Percentiles rank a stretch among this genome's conserved stretches.
These are phyloP conservation scores for Davidsoniella virescens DNA, from an alignment of 2,329 filamentous ascomycete genomes.

Conservation along the genomic window DNA sequence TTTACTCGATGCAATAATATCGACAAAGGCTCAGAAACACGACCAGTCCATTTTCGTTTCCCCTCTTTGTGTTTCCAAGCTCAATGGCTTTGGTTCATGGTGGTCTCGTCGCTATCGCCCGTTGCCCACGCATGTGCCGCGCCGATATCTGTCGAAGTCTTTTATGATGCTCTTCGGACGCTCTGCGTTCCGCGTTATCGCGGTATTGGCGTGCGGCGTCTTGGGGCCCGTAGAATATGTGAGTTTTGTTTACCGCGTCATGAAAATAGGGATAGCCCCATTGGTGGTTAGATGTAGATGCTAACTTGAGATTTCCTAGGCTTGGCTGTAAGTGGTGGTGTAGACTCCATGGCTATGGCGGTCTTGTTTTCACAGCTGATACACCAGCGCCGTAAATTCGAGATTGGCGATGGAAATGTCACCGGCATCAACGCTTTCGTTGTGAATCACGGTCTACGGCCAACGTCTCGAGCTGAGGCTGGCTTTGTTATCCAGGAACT, in stretches of 20 bases:
- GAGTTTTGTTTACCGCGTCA: not conserved
- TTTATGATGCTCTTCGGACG: conserved; percentile 4
- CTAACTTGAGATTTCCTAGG: too few relatives aligned
- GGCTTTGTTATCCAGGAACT: conserved; percentile 26
- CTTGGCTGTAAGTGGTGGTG: conserved; percentile 51
- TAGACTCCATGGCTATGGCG: conserved; percentile 95
- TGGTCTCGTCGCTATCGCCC: not conserved
- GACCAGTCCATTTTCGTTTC: too few relatives aligned
- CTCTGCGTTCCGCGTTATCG: not conserved
- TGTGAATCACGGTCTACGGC: conserved; percentile 41
- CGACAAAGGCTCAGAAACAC: too few relatives aligned
- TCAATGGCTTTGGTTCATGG: not conserved
- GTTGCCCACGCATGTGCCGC: not conserved
- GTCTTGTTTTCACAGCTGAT: conserved; percentile 44
- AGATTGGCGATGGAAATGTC: conserved; percentile 30
- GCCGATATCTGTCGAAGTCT: not conserved
- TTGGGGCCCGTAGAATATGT: conserved; percentile 1
- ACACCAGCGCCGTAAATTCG: conserved; percentile 20
- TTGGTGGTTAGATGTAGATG: too few relatives aligned
- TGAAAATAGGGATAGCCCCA: too few relatives aligned
- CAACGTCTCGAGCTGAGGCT: conserved; percentile 36
- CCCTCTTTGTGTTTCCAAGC: too few relatives aligned
- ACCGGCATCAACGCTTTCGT: conserved; percentile 29
- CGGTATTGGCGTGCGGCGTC: not conserved
- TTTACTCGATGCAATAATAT: too few relatives aligned